phyloP scores from a whole-genome alignment of 805 yeast genomes.

The Candida takata region DNA sequence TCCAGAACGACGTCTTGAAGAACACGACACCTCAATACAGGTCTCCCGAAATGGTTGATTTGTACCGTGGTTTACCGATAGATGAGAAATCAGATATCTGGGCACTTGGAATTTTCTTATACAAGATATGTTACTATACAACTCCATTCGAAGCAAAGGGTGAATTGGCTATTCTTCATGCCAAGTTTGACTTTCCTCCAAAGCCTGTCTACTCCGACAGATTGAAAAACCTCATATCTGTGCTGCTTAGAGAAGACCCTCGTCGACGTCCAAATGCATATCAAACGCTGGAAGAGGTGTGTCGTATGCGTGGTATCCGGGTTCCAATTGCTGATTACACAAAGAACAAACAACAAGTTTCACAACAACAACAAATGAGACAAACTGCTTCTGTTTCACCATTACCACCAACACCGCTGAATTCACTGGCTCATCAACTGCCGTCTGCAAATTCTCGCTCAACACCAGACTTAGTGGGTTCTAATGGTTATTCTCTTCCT shows the following conservation, averaged over 20 bases:
- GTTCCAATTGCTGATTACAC: constrained; percentile 35
- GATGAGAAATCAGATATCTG: constrained; percentile 81
- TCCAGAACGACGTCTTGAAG: constrained; percentile 64
- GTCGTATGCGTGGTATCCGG: constrained; percentile 48
- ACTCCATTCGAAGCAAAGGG: constrained; percentile 73
- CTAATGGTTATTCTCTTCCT: no score
- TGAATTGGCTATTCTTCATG: constrained; percentile 56
- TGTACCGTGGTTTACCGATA: constrained; percentile 59
- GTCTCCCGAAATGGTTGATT: constrained; percentile 79
- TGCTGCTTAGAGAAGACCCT: constrained; percentile 59
- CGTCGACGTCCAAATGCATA: constrained; percentile 65
- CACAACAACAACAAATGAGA: constrained; percentile 3
- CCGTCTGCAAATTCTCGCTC: not conserved
- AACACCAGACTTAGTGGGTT: not conserved
- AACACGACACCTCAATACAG: constrained; percentile 84
- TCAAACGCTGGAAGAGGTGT: constrained; percentile 63
- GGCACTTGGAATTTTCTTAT: constrained; percentile 77
- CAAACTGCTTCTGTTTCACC: constrained; percentile 1
- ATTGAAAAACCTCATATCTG: constrained; percentile 55
- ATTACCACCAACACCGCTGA: constrained; percentile 1
- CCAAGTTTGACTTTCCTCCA: constrained; percentile 45
- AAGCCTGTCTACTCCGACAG: constrained; percentile 54
- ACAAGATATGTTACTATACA: constrained; percentile 72
- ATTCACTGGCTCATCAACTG: constrained; percentile 2
- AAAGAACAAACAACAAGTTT: constrained; percentile 20